Evolutionary conservation across 257 asterid species (phyloP).

Genomic region (Mentha longifolia): DNA sequence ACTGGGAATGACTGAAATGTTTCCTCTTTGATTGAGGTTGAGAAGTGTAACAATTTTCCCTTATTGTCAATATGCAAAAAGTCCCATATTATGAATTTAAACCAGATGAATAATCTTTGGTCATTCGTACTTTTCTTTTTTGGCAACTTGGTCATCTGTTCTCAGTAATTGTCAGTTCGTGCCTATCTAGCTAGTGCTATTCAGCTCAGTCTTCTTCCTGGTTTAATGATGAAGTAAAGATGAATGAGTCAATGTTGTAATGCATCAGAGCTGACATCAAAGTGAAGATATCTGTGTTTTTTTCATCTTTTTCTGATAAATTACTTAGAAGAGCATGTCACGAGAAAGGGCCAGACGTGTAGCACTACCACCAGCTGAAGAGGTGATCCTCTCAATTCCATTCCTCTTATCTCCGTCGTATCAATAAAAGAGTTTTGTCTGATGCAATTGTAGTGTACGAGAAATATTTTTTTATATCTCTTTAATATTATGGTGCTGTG

Average conservation of each 20-base stretch:
- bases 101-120: not conserved
- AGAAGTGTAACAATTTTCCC: not conserved
- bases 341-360: conserved; percentile 73
- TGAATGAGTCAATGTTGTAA: conserved; percentile 5
- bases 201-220: not conserved
- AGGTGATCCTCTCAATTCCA: conserved; percentile 48
- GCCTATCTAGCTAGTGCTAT: not conserved
- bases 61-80: not conserved
- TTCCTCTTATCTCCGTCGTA: conserved; percentile 11
- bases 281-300: not conserved
- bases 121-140: no score
- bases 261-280: not conserved
- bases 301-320: not conserved
- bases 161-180: not conserved
- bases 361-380: conserved; percentile 67
- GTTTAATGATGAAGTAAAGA: conserved; percentile 17
- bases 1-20: not conserved
- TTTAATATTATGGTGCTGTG: not conserved
- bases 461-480: not conserved
- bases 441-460: not conserved
- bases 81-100: not conserved
- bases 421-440: not conserved
- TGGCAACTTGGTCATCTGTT: not conserved
- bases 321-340: conserved; percentile 51
- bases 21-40: not conserved